Evolutionary conservation across 169 alveolate species (phyloP).

Genomic region (Plasmodium inui): DNA sequence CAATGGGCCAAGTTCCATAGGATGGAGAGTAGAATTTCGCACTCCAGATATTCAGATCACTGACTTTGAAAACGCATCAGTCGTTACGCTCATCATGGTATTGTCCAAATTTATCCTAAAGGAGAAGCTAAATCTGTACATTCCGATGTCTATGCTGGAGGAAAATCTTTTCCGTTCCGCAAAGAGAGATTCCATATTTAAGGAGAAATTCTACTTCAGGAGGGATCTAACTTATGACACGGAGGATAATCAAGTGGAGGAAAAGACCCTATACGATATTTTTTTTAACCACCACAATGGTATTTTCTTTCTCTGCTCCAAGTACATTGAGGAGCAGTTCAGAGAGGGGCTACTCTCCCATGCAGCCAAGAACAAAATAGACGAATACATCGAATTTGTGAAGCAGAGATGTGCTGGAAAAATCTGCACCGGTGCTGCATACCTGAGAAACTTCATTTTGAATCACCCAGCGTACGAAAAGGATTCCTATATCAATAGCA

Average conservation of each 20-base stretch:
- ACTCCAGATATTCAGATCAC: constrained; percentile 95
- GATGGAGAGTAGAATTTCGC: constrained; percentile 97
- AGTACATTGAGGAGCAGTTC: constrained; percentile 73
- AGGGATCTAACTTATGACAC: constrained; percentile 77
- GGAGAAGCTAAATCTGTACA: constrained; percentile 89
- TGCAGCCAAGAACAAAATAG: constrained; percentile 75
- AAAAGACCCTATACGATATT: constrained; percentile 82
- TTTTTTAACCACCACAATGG: constrained; percentile 86
- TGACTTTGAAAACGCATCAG: constrained; percentile 94
- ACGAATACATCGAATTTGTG: constrained; percentile 81
- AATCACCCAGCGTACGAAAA: constrained; percentile 90
- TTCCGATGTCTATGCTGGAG: constrained; percentile 94
- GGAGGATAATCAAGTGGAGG: constrained; percentile 74
- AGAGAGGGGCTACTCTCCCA: constrained; percentile 36
- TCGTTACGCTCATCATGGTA: constrained; percentile 85
- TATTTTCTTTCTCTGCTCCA: constrained; percentile 75
- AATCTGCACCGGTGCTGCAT: constrained; percentile 91
- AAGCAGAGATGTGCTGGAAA: constrained; percentile 89
- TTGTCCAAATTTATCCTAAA: constrained; percentile 84
- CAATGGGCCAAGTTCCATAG: constrained; percentile 31
- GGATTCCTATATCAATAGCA: constrained; percentile 88
- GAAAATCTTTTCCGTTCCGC: constrained; percentile 92
- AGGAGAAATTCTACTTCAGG: constrained; percentile 90
- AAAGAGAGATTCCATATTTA: constrained; percentile 86
- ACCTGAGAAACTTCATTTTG: constrained; percentile 87